Evolutionary conservation across 768 basidiomycete genomes (phyloP).

Genomic region (Zangia roseola): DNA sequence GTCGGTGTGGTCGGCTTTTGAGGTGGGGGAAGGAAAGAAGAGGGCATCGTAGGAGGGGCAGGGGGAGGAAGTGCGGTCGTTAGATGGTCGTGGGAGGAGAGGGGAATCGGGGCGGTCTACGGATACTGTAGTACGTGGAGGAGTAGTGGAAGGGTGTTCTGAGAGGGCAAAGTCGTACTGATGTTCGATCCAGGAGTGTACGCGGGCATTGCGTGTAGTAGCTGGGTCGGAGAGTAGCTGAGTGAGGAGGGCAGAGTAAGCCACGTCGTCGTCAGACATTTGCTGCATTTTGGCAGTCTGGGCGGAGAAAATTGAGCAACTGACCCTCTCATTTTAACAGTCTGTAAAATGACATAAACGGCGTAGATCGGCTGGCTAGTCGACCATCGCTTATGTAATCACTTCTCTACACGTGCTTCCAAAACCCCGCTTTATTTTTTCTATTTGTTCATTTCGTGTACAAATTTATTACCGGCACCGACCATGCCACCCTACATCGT

Average conservation of each 20-base stretch:
- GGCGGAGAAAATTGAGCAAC: not conserved
- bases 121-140: constrained; percentile 15
- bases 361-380: too few species aligned
- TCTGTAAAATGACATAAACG: too few species aligned
- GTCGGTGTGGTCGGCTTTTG: constrained; percentile 9
- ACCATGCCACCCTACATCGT: too few species aligned
- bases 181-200: constrained; percentile 36
- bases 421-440: too few species aligned
- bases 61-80: constrained; percentile 24
- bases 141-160: constrained; percentile 13
- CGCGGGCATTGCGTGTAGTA: constrained; percentile 25
- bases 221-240: constrained; percentile 28
- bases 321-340: not conserved
- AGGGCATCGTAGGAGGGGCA: constrained; percentile 34
- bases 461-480: too few species aligned
- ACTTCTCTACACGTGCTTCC: too few species aligned
- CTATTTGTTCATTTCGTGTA: too few species aligned
- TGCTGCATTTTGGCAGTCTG: constrained; percentile 4
- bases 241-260: constrained; percentile 28
- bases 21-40: constrained; percentile 29
- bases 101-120: constrained; percentile 31
- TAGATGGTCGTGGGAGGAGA: constrained; percentile 27
- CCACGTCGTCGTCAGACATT: constrained; percentile 33
- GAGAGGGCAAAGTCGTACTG: constrained; percentile 36
- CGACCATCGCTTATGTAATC: too few species aligned